A percentile compares a stretch with the other conserved stretches of the same genome.
Conservation (phyloP, 345 rosid species). For the Adansonia digitata region DNA sequence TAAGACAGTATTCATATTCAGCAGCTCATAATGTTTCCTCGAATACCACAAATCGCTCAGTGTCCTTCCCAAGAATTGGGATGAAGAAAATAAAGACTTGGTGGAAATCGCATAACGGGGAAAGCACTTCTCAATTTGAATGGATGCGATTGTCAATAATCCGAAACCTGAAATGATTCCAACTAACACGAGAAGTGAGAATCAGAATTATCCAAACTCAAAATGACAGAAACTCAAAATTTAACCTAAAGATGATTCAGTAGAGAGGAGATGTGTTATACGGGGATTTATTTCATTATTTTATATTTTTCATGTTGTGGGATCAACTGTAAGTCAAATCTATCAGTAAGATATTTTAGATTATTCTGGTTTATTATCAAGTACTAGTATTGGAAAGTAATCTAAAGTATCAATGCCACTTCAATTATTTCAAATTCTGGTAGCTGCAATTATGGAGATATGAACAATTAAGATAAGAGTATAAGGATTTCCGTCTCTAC, state of each 20-base stretch:
- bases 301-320: background rate
- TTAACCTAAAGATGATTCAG: background rate
- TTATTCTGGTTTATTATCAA: background rate
- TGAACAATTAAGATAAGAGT: background rate
- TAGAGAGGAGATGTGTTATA: background rate
- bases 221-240: background rate
- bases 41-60: background rate
- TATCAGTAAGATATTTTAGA: background rate
- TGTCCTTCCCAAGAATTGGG: too few relatives aligned
- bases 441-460: background rate
- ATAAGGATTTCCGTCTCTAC: background rate
- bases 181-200: background rate
- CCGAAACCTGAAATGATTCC: too few relatives aligned
- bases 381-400: background rate
- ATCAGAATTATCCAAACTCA: background rate
- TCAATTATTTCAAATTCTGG: background rate
- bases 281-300: background rate
- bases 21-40: background rate
- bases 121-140: background rate
- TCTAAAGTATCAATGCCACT: background rate
- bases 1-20: background rate
- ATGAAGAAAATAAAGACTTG: background rate
- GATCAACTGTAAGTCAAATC: background rate
- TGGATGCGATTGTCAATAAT: too few relatives aligned
- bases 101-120: background rate